Evolutionary conservation across 1,284 basidiomycete species (phyloP).

Genomic region (Pseudozyma thailandica): DNA sequence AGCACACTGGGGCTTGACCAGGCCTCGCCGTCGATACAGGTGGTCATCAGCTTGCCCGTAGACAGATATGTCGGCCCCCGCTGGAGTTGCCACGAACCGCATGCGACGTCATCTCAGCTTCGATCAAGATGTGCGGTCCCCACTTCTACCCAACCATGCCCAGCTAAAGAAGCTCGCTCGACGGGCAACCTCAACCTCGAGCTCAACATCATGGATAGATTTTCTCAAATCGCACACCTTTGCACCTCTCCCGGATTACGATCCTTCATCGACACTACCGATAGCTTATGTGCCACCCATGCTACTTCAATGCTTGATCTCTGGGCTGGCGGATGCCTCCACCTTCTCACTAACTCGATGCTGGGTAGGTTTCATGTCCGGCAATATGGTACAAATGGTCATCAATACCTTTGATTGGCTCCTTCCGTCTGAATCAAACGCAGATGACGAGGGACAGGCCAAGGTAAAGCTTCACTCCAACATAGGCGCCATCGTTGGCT

Average conservation of each 20-base stretch:
- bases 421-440: slow-evolving; percentile 27
- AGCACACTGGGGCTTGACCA: not conserved
- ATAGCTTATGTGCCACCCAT: slow-evolving; percentile 27
- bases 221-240: slow-evolving; percentile 19
- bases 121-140: slow-evolving; percentile 11
- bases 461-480: slow-evolving; percentile 21
- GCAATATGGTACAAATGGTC: slow-evolving; percentile 45
- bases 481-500: slow-evolving; percentile 27
- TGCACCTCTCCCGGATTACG: slow-evolving; percentile 16
- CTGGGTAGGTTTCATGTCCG: slow-evolving; percentile 53
- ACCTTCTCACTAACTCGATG: slow-evolving; percentile 31
- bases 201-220: not conserved
- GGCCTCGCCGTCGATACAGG: not conserved
- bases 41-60: not conserved
- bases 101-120: not conserved
- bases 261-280: slow-evolving; percentile 13
- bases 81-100: not conserved
- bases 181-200: not conserved
- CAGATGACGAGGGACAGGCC: not conserved
- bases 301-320: slow-evolving; percentile 42
- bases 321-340: slow-evolving; percentile 38
- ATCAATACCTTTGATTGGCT: slow-evolving; percentile 35
- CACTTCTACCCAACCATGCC: slow-evolving; percentile 7
- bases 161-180: not conserved
- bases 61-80: not conserved